Percentiles rank a stretch among this genome's conserved stretches.
These are phyloP conservation scores for Cadophora luteo-olivacea DNA, from an alignment of 2,329 filamentous ascomycete genomes.

Conservation along the genomic window DNA sequence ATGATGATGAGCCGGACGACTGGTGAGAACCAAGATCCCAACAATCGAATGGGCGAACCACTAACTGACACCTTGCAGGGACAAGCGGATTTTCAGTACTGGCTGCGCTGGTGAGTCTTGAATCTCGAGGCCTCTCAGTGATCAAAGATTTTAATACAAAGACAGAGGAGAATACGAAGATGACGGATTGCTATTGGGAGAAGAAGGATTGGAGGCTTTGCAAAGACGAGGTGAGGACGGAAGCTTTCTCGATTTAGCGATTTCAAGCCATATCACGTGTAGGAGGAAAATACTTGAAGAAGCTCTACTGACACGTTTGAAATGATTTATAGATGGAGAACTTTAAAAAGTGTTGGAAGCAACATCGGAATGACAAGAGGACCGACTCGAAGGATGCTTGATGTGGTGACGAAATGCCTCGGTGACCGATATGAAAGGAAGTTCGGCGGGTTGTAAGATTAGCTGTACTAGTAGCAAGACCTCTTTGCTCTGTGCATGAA, in stretches of 20 bases:
- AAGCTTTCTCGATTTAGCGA: constrained; percentile 33
- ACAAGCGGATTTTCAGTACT: constrained; percentile 96
- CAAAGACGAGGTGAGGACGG: constrained; percentile 76
- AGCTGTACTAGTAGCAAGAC: constrained; percentile 12
- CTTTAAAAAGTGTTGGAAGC: constrained; percentile 92
- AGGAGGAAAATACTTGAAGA: neutral
- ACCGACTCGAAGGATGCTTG: constrained; percentile 76
- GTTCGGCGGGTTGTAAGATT: constrained; percentile 24
- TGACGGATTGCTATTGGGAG: constrained; percentile 96
- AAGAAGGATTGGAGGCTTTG: constrained; percentile 96
- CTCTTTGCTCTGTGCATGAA: constrained; percentile 7
- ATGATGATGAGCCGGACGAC: constrained; percentile 91
- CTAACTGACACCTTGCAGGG: constrained; percentile 62
- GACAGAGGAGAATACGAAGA: constrained; percentile 81
- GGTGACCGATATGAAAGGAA: constrained; percentile 10
- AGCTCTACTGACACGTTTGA: constrained; percentile 27
- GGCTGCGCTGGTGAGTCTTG: constrained; percentile 80
- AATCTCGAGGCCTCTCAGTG: neutral
- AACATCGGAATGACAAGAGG: constrained; percentile 82
- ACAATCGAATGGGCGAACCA: constrained; percentile 32
- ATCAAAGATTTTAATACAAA: constrained; percentile 17
- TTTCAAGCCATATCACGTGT: constrained; percentile 37
- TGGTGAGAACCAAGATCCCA: constrained; percentile 64
- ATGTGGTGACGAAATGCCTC: constrained; percentile 14
- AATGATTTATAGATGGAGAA: constrained; percentile 74